Evolutionary conservation across 805 yeast genomes (phyloP).

Genomic region (Candida sithepensis): DNA sequence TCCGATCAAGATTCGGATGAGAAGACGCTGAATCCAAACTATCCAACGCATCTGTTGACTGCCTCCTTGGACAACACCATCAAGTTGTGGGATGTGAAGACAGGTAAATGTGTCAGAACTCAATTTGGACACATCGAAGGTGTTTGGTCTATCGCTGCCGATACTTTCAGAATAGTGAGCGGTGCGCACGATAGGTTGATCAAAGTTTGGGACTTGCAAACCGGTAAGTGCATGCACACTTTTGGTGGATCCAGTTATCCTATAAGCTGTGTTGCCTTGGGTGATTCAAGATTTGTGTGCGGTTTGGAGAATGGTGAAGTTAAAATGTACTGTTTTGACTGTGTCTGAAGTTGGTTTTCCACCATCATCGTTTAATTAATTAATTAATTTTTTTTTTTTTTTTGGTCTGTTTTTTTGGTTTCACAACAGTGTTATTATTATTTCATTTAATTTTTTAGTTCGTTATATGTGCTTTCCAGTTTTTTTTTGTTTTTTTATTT

Average conservation of each 20-base stretch:
- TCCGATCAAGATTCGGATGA: conserved; percentile 3
- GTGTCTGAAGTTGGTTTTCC: conserved; percentile 15
- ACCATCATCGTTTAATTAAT: not conserved
- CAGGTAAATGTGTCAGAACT: conserved; percentile 87
- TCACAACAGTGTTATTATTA: not conserved
- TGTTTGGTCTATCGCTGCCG: conserved; percentile 96
- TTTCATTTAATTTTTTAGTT: no score
- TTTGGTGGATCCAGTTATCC: conserved; percentile 67
- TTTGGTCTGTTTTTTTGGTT: not conserved
- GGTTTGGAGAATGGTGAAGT: conserved; percentile 89
- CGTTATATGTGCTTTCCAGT: no score
- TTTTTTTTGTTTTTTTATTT: no score
- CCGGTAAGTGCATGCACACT: conserved; percentile 92
- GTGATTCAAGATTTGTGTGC: conserved; percentile 85
- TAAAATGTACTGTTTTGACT: conserved; percentile 77
- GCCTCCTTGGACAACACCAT: conserved; percentile 91
- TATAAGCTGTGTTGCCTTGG: conserved; percentile 72
- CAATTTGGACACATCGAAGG: conserved; percentile 98
- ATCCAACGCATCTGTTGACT: conserved; percentile 81
- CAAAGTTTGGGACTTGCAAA: conserved; percentile 94
- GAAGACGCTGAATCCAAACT: conserved; percentile 26
- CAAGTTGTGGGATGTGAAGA: conserved; percentile 83
- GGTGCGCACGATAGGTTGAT: conserved; percentile 92
- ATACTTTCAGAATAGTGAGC: conserved; percentile 87
- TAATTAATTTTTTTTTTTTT: conserved; percentile 1